A percentile compares a stretch with the other conserved stretches of the same genome.
These are phyloP conservation scores for Tolypocladium guangdongense DNA, from an alignment of 2,329 filamentous ascomycete species.

Conservation along the genomic window DNA sequence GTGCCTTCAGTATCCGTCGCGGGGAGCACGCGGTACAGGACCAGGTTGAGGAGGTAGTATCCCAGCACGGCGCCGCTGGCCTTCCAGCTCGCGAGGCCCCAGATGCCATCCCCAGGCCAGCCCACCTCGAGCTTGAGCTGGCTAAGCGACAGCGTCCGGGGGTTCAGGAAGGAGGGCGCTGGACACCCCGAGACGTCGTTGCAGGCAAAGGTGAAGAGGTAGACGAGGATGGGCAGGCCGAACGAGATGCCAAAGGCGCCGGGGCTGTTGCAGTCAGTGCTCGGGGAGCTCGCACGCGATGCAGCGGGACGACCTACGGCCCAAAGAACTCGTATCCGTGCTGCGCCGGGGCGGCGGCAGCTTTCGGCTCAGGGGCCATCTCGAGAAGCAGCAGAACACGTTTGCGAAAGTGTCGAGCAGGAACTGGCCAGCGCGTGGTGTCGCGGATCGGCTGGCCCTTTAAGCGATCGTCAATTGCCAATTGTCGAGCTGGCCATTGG, in stretches of 20 bases:
- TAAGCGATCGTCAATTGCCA: background rate
- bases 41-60: constrained; percentile 67
- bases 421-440: too few relatives aligned
- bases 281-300: background rate
- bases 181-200: constrained; percentile 92
- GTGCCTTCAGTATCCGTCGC: constrained; percentile 62
- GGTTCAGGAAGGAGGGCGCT: constrained; percentile 66
- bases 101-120: constrained; percentile 64
- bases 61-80: constrained; percentile 60
- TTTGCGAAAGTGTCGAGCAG: background rate
- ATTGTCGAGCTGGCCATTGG: background rate
- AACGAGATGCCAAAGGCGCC: constrained; percentile 72
- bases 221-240: constrained; percentile 68
- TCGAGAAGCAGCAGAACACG: constrained; percentile 1
- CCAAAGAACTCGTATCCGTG: constrained; percentile 43
- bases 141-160: constrained; percentile 58
- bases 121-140: constrained; percentile 70
- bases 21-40: constrained; percentile 68
- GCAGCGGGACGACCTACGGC: constrained; percentile 26
- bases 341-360: constrained; percentile 13
- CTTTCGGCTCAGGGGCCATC: constrained; percentile 23
- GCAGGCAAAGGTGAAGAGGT: constrained; percentile 73
- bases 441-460: background rate
- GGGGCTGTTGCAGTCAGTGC: constrained; percentile 35
- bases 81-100: constrained; percentile 58